Conservation (phyloP, 2,329 filamentous ascomycete species). For the Aspergillus fumigatiaffinis region DNA sequence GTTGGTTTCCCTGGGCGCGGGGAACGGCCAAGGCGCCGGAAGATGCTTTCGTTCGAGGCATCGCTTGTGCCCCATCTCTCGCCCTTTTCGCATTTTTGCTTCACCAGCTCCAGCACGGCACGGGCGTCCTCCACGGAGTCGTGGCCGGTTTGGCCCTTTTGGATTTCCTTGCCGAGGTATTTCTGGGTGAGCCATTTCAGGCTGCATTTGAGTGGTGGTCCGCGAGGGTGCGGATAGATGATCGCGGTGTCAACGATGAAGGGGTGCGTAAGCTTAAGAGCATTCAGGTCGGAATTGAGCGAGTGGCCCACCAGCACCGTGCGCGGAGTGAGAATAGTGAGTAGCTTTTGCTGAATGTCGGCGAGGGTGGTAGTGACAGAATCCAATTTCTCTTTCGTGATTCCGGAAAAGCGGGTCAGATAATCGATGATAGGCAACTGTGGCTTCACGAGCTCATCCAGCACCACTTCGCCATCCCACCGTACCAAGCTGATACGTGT, state of each 20-base stretch:
- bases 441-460: slow-evolving; percentile 92
- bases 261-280: slow-evolving; percentile 81
- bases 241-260: slow-evolving; percentile 91
- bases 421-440: slow-evolving; percentile 86
- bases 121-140: slow-evolving; percentile 90
- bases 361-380: slow-evolving; percentile 75
- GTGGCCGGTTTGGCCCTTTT: slow-evolving; percentile 75
- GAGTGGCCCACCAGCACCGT: slow-evolving; percentile 47
- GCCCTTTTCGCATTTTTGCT: slow-evolving; percentile 93
- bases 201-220: slow-evolving; percentile 82
- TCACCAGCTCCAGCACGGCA: slow-evolving; percentile 87
- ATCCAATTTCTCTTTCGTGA: slow-evolving; percentile 79
- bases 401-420: slow-evolving; percentile 85
- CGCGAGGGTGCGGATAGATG: slow-evolving; percentile 84
- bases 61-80: slow-evolving; percentile 79
- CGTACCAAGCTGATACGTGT: slow-evolving; percentile 82
- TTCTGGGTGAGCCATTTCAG: slow-evolving; percentile 86
- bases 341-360: slow-evolving; percentile 77
- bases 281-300: slow-evolving; percentile 60
- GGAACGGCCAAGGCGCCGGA: slow-evolving; percentile 69
- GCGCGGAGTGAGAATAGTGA: slow-evolving; percentile 59
- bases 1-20: slow-evolving; percentile 38
- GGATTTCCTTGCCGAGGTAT: slow-evolving; percentile 81
- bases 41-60: slow-evolving; percentile 78
- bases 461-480: slow-evolving; percentile 76